Percentiles rank a stretch among this genome's conserved stretches.
These are phyloP conservation scores for Suillus luteus DNA, from an alignment of 768 basidiomycete species.

Conservation along the genomic window DNA sequence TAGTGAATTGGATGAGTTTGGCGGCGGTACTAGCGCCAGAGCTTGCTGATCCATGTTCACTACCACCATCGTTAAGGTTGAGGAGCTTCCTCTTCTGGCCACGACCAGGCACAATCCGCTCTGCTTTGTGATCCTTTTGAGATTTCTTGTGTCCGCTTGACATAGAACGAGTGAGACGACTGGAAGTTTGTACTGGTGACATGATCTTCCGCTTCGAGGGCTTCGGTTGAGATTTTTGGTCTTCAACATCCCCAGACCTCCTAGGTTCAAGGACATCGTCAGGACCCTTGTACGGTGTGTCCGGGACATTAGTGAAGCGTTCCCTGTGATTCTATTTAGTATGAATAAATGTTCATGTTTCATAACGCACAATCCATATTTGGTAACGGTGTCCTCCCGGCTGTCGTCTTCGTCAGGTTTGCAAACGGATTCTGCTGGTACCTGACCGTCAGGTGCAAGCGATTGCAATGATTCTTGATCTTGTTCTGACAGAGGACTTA, in stretches of 20 bases:
- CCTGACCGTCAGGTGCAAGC: too few species aligned
- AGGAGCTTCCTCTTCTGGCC: constrained; percentile 8
- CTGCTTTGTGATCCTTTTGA: constrained; percentile 27
- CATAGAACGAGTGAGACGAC: constrained; percentile 28
- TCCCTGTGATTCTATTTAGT: neutral
- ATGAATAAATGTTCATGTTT: neutral
- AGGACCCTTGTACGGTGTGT: neutral
- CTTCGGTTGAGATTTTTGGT: constrained; percentile 4
- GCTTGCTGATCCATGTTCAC: constrained; percentile 33
- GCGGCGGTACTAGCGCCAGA: constrained; percentile 43
- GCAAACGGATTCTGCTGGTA: neutral
- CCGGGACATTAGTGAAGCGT: constrained; percentile 1
- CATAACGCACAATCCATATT: neutral
- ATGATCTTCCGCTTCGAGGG: constrained; percentile 29
- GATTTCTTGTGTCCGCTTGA: constrained; percentile 15
- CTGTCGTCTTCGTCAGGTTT: neutral
- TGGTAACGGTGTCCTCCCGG: neutral
- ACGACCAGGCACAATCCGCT: constrained; percentile 35
- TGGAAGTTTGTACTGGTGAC: constrained; percentile 12
- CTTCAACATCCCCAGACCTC: neutral
- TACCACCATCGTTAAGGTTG: constrained; percentile 21
- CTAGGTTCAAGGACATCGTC: neutral
- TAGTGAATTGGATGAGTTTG: constrained; percentile 34
- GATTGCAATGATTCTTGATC: neutral
- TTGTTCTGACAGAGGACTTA: neutral